Percentiles rank a stretch among this genome's conserved stretches.
phyloP scores from a whole-genome alignment of 2,329 filamentous ascomycete species.

The Phaeophleospora eucalypticola region DNA sequence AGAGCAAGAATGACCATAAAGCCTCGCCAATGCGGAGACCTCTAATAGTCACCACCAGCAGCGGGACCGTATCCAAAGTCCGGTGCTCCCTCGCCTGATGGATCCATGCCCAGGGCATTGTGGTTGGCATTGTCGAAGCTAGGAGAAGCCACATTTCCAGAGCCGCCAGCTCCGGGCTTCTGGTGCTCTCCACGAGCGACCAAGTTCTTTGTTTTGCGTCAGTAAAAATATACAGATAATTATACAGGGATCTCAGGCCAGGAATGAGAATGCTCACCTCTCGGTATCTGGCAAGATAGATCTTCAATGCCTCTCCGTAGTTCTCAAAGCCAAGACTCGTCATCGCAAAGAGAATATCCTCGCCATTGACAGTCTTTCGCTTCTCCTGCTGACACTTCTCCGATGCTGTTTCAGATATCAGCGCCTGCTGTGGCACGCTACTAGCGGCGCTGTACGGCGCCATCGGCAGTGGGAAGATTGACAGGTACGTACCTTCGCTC shows the following conservation, averaged over 20 bases:
- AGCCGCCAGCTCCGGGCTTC: slow-evolving; percentile 41
- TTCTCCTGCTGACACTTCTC: slow-evolving; percentile 99
- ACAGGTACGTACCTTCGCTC: slow-evolving; percentile 73
- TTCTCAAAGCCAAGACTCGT: slow-evolving; percentile 98
- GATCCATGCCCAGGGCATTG: slow-evolving; percentile 43
- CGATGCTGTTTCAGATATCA: slow-evolving; percentile 60
- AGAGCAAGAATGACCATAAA: background rate
- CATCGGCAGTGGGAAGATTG: slow-evolving; percentile 1
- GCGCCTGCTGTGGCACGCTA: slow-evolving; percentile 2
- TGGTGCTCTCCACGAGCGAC: slow-evolving; percentile 67
- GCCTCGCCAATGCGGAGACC: background rate
- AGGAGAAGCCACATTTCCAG: slow-evolving; percentile 29
- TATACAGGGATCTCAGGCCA: too few species aligned
- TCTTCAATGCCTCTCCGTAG: slow-evolving; percentile 95
- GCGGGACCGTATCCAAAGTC: slow-evolving; percentile 31
- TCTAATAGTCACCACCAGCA: slow-evolving; percentile 11
- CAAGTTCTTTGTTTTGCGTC: slow-evolving; percentile 58
- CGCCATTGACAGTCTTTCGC: slow-evolving; percentile 97
- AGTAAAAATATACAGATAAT: slow-evolving; percentile 14
- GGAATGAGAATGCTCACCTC: slow-evolving; percentile 80
- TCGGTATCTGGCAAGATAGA: slow-evolving; percentile 94
- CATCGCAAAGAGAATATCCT: slow-evolving; percentile 98
- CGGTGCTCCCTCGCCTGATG: slow-evolving; percentile 37
- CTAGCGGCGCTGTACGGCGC: background rate
- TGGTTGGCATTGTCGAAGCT: slow-evolving; percentile 36